A percentile compares a stretch with the other conserved stretches of the same genome.
Evolutionary conservation across 805 yeast species (phyloP).

Genomic region (Wickerhamomyces chambardii): DNA sequence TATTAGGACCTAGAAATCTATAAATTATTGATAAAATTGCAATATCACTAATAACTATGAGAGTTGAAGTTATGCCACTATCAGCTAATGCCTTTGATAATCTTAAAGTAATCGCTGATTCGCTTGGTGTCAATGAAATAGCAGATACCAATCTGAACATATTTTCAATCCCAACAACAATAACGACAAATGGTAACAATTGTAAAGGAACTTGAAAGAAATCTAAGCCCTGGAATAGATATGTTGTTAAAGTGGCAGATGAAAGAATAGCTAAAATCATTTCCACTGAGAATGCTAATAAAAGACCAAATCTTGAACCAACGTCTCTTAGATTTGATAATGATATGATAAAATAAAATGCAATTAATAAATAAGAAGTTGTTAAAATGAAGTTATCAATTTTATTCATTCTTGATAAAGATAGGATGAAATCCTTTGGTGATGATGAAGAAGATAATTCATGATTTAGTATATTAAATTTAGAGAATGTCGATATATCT

Average conservation of each 20-base stretch:
- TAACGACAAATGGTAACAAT: constrained; percentile 29
- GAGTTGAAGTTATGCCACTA: constrained; percentile 28
- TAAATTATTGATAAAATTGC: constrained; percentile 16
- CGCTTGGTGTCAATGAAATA: constrained; percentile 31
- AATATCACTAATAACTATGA: constrained; percentile 22
- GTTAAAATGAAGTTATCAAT: constrained; percentile 16
- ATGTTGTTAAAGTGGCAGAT: constrained; percentile 32
- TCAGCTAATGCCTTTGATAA: constrained; percentile 26
- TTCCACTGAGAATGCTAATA: constrained; percentile 34
- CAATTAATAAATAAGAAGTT: constrained; percentile 18
- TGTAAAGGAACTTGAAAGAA: constrained; percentile 29
- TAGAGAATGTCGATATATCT: constrained; percentile 2
- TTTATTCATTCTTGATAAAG: constrained; percentile 8
- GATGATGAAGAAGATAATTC: constrained; percentile 1
- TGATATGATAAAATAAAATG: constrained; percentile 25
- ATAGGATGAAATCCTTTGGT: constrained; percentile 3
- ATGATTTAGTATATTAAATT: constrained; percentile 1
- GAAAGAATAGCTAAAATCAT: constrained; percentile 27
- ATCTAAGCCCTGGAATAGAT: constrained; percentile 23
- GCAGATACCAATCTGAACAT: constrained; percentile 34
- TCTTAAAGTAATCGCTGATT: constrained; percentile 28
- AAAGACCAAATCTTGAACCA: constrained; percentile 35
- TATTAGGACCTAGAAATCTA: constrained; percentile 22
- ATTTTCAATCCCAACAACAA: constrained; percentile 37
- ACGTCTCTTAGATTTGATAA: constrained; percentile 31